Evolutionary conservation across 352 stramenopile species (phyloP).

Genomic region (Globisporangium uncinulatum): DNA sequence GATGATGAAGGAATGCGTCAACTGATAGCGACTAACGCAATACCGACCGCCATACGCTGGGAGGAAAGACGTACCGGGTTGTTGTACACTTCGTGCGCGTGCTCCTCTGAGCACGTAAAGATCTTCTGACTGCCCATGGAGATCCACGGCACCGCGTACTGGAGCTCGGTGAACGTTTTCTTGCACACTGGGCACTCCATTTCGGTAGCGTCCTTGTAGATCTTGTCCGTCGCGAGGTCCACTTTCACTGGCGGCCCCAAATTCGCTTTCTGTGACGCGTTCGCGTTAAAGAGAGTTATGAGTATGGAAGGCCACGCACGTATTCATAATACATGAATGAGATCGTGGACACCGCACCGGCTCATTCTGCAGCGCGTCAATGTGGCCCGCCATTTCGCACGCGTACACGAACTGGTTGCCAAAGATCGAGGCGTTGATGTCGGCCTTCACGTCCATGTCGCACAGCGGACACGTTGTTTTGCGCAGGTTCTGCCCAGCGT

Average conservation of each 20-base stretch:
- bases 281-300: neutral
- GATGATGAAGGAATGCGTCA: too few species aligned
- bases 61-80: conserved; percentile 23
- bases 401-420: conserved; percentile 74
- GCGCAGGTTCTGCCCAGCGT: conserved; percentile 44
- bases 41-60: neutral
- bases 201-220: conserved; percentile 57
- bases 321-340: neutral
- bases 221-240: conserved; percentile 57
- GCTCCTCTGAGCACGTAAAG: conserved; percentile 62
- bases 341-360: conserved; percentile 28
- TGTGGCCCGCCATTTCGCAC: conserved; percentile 79
- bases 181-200: conserved; percentile 62
- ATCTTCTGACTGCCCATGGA: conserved; percentile 66
- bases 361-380: conserved; percentile 74
- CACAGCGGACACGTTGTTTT: conserved; percentile 40
- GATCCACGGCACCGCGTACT: conserved; percentile 73
- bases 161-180: conserved; percentile 47
- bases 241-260: conserved; percentile 31
- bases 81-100: conserved; percentile 43
- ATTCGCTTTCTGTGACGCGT: conserved; percentile 26
- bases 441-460: conserved; percentile 31
- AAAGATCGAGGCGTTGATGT: conserved; percentile 61
- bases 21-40: neutral
- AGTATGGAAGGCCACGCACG: too few species aligned